These are phyloP conservation scores for Pseudocercospora eumusae DNA, from an alignment of 2,329 filamentous ascomycete genomes.

Conservation along the genomic window DNA sequence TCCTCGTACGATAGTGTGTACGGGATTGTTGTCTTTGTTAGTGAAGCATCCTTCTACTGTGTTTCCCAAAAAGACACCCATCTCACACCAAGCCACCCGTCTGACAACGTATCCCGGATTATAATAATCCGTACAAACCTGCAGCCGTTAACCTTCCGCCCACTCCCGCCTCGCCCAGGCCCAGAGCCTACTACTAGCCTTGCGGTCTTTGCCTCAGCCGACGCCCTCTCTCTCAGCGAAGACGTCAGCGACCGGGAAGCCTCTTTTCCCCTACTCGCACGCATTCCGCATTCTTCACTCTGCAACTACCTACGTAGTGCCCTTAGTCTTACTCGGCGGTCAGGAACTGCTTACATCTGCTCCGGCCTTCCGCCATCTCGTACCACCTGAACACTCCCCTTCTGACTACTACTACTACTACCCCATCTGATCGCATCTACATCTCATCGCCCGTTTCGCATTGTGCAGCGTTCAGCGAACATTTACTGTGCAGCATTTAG, in stretches of 20 bases:
- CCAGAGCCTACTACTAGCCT: too few species aligned
- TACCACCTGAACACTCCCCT: too few species aligned
- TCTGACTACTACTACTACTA: slow-evolving; percentile 5
- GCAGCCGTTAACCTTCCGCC: background rate
- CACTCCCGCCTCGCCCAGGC: background rate
- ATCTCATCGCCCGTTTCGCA: slow-evolving; percentile 4
- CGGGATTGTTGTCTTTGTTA: background rate
- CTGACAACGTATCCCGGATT: background rate
- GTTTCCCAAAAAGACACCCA: background rate
- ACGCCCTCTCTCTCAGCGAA: background rate
- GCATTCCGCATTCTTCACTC: background rate
- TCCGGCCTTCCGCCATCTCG: slow-evolving; percentile 5
- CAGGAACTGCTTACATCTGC: slow-evolving; percentile 14
- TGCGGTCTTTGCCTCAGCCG: background rate
- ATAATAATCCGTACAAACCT: slow-evolving; percentile 6
- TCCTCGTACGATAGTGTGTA: background rate
- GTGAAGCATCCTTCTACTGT: background rate
- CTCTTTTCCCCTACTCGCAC: background rate
- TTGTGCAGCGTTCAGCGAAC: slow-evolving; percentile 19
- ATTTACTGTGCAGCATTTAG: slow-evolving; percentile 7
- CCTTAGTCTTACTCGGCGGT: slow-evolving; percentile 8
- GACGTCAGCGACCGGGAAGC: slow-evolving; percentile 8
- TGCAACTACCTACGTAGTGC: slow-evolving; percentile 10
- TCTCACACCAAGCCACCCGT: background rate
- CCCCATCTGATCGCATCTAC: background rate